A percentile compares a stretch with the other conserved stretches of the same genome.
Evolutionary conservation across 1,284 basidiomycete genomes (phyloP).

Genomic region (Cerioporus squamosus): DNA sequence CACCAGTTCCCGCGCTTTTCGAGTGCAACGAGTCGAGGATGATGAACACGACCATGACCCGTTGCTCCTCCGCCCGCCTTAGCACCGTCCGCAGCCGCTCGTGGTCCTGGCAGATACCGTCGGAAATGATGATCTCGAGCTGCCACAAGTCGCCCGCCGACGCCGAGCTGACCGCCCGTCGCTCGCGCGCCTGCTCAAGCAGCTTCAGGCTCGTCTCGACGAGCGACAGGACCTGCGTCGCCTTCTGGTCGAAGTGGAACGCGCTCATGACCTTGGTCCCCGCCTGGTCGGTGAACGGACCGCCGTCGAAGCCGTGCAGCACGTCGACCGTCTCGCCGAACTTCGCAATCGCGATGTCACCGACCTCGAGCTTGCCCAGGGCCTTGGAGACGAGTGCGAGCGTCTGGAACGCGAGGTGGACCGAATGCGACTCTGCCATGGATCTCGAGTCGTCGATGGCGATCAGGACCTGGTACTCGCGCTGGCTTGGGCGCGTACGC

Average conservation of each 20-base stretch:
- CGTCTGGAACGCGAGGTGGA: constrained; percentile 95
- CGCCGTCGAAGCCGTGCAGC: constrained; percentile 84
- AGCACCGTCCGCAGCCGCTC: constrained; percentile 82
- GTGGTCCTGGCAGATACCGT: constrained; percentile 98
- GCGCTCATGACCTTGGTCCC: constrained; percentile 83
- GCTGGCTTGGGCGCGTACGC: constrained; percentile 89
- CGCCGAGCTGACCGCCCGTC: constrained; percentile 58
- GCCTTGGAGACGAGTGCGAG: constrained; percentile 93
- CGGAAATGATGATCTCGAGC: constrained; percentile 97
- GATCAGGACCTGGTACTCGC: constrained; percentile 96
- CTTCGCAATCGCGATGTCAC: constrained; percentile 90
- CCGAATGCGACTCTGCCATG: constrained; percentile 94
- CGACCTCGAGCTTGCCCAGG: constrained; percentile 91
- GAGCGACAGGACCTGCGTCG: constrained; percentile 88
- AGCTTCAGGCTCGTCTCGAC: constrained; percentile 84
- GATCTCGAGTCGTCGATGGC: constrained; percentile 96
- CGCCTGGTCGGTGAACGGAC: constrained; percentile 78
- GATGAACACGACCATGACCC: constrained; percentile 97
- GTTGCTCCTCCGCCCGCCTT: constrained; percentile 87
- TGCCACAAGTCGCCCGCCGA: constrained; percentile 94
- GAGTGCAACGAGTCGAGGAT: constrained; percentile 87
- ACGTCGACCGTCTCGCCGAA: constrained; percentile 92
- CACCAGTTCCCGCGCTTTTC: constrained; percentile 15
- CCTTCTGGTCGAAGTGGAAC: constrained; percentile 91
- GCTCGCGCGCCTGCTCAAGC: constrained; percentile 78